A percentile compares a stretch with the other conserved stretches of the same genome.
These are phyloP conservation scores for Leishmania guyanensis DNA, from an alignment of 208 protist genomes.

Conservation along the genomic window DNA sequence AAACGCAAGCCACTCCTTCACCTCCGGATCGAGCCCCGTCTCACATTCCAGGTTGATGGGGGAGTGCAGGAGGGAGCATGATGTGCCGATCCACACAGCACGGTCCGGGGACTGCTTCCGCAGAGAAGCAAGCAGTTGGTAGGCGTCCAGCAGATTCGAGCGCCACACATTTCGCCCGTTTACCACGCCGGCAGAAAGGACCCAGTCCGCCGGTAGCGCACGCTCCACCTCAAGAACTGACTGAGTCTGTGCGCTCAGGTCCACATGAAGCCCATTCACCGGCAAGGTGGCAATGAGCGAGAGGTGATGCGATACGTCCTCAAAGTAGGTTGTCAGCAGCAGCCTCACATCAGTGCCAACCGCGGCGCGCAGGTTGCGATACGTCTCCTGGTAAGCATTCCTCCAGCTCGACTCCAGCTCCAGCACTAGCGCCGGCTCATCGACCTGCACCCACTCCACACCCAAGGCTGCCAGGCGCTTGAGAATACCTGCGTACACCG, in stretches of 20 bases:
- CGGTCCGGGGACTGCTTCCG: slow-evolving; percentile 27
- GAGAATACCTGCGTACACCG: slow-evolving; percentile 74
- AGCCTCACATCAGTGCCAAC: slow-evolving; percentile 34
- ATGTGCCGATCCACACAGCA: slow-evolving; percentile 68
- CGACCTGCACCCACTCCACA: slow-evolving; percentile 80
- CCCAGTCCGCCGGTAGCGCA: slow-evolving; percentile 45
- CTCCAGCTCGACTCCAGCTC: slow-evolving; percentile 53
- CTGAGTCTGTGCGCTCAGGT: slow-evolving; percentile 44
- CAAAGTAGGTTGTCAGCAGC: slow-evolving; percentile 89
- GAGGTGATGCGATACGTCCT: slow-evolving; percentile 61
- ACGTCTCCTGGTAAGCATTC: slow-evolving; percentile 32
- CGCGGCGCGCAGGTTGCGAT: slow-evolving; percentile 31
- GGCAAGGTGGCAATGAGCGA: slow-evolving; percentile 37
- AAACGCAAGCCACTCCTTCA: slow-evolving; percentile 78
- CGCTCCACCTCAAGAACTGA: slow-evolving; percentile 37
- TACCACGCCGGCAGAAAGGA: slow-evolving; percentile 81
- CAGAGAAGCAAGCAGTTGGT: slow-evolving; percentile 29
- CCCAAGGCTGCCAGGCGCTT: slow-evolving; percentile 43
- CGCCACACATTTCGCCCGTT: slow-evolving; percentile 90
- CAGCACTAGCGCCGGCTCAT: slow-evolving; percentile 85
- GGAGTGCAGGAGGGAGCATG: slow-evolving; percentile 82
- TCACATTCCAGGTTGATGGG: slow-evolving; percentile 74
- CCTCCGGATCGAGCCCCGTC: slow-evolving; percentile 45
- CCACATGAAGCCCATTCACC: slow-evolving; percentile 85
- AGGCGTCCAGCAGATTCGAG: slow-evolving; percentile 41